A percentile compares a stretch with the other conserved stretches of the same genome.
Evolutionary conservation across 129 eudicot genomes (phyloP).

Genomic region (Saposhnikovia divaricata): DNA sequence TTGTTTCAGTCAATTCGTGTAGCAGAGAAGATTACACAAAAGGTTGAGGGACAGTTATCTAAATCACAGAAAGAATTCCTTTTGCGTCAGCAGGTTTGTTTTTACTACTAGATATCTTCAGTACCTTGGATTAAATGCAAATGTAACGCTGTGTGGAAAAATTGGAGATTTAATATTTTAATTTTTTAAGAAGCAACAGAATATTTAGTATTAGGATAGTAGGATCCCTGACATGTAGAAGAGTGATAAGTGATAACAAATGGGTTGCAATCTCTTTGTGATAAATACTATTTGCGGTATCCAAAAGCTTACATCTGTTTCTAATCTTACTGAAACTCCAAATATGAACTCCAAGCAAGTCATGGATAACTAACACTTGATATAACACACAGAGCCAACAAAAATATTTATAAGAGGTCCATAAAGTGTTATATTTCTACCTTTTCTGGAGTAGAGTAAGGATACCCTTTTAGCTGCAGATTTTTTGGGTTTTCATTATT

Average conservation of each 20-base stretch:
- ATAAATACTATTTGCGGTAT: not conserved
- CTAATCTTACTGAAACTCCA: not conserved
- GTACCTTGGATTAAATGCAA: not conserved
- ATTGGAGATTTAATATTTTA: not conserved
- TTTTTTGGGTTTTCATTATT: not conserved
- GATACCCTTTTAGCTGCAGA: not conserved
- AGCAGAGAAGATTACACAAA: conserved; percentile 98
- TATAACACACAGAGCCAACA: not conserved
- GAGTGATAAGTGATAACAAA: not conserved
- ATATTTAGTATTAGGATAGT: not conserved
- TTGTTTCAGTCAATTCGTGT: conserved; percentile 86
- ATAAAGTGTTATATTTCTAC: not conserved
- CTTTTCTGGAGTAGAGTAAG: not conserved
- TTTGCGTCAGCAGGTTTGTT: conserved; percentile 89
- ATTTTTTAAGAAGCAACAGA: not conserved
- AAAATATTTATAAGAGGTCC: not conserved
- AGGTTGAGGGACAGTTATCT: conserved; percentile 97
- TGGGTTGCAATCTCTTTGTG: not conserved
- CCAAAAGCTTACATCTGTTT: not conserved
- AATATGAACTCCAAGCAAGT: not conserved
- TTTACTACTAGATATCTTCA: conserved; percentile 5
- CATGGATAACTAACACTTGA: not conserved
- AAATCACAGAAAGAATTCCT: conserved; percentile 96
- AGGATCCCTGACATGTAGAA: not conserved
- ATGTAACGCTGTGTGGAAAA: not conserved